These are phyloP conservation scores for Termitomyces sp. DNA, from an alignment of 768 basidiomycete species.

Conservation along the genomic window DNA sequence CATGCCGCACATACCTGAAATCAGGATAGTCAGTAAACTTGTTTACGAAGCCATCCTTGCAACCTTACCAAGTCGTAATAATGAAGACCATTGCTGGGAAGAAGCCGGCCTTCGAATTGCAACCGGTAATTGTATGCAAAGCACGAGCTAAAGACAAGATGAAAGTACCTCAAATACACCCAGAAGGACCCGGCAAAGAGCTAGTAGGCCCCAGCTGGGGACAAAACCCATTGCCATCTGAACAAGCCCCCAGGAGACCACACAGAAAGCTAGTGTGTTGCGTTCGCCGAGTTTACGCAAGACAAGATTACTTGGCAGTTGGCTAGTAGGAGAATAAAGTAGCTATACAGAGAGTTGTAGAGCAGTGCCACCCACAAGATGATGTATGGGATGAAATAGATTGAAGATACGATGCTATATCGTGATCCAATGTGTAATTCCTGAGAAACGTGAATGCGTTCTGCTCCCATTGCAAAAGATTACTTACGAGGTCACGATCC, in stretches of 20 bases:
- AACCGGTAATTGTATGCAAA: neutral
- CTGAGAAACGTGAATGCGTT: slow-evolving; percentile 15
- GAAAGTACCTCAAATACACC: slow-evolving; percentile 35
- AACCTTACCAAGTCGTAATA: slow-evolving; percentile 41
- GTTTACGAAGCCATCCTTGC: neutral
- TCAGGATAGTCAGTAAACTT: neutral
- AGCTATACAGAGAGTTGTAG: neutral
- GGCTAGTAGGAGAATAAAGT: slow-evolving; percentile 18
- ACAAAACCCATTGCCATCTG: slow-evolving; percentile 45
- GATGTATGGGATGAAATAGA: slow-evolving; percentile 45
- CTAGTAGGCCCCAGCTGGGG: slow-evolving; percentile 32
- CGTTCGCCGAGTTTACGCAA: slow-evolving; percentile 37
- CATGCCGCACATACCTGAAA: slow-evolving; percentile 42
- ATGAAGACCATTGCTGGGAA: slow-evolving; percentile 44
- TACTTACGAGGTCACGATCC: slow-evolving; percentile 25
- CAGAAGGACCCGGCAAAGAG: slow-evolving; percentile 33
- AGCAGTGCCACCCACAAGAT: slow-evolving; percentile 28
- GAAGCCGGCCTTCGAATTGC: slow-evolving; percentile 35
- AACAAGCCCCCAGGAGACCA: slow-evolving; percentile 37
- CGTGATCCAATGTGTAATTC: slow-evolving; percentile 30
- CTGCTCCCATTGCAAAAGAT: neutral
- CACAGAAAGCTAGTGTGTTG: slow-evolving; percentile 35
- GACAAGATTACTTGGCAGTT: slow-evolving; percentile 38
- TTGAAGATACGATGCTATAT: slow-evolving; percentile 38
- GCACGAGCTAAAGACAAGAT: neutral